These are phyloP conservation scores for Chamaecyparis obtusa DNA, from an alignment of 75 land plant species.

Conservation along the genomic window DNA sequence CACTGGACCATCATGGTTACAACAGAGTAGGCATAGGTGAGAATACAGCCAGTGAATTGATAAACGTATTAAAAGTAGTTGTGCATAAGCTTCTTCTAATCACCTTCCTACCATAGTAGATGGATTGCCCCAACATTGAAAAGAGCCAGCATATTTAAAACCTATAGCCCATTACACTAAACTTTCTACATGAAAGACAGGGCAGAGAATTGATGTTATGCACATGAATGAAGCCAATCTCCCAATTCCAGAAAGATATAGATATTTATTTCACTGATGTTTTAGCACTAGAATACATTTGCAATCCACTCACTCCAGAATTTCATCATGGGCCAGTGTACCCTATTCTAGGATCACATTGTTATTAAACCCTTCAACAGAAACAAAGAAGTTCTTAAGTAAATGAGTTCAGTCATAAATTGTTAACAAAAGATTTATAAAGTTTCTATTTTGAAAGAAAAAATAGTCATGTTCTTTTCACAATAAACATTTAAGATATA, in stretches of 20 bases:
- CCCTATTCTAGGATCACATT: background rate
- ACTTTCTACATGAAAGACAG: background rate
- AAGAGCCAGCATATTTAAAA: background rate
- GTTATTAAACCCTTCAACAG: background rate
- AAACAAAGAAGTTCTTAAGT: background rate
- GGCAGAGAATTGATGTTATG: background rate
- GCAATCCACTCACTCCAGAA: background rate
- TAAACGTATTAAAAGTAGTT: no score
- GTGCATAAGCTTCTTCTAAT: background rate
- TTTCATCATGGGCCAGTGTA: background rate
- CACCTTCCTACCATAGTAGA: background rate
- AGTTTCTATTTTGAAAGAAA: background rate
- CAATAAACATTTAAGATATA: background rate
- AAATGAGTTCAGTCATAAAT: background rate
- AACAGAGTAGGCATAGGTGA: background rate
- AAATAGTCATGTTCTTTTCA: background rate
- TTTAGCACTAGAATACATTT: background rate
- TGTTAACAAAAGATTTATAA: background rate
- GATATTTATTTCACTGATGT: background rate
- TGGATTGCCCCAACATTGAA: background rate
- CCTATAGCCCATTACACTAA: background rate
- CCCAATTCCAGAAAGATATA: background rate
- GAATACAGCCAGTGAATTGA: background rate
- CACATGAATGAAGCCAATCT: background rate
- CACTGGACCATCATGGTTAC: background rate